Evolutionary conservation across 1,139 yeast genomes (phyloP), one percentile per base, ranked within the genome.

Genomic region (Arxiozyma heterogenica): DNA sequence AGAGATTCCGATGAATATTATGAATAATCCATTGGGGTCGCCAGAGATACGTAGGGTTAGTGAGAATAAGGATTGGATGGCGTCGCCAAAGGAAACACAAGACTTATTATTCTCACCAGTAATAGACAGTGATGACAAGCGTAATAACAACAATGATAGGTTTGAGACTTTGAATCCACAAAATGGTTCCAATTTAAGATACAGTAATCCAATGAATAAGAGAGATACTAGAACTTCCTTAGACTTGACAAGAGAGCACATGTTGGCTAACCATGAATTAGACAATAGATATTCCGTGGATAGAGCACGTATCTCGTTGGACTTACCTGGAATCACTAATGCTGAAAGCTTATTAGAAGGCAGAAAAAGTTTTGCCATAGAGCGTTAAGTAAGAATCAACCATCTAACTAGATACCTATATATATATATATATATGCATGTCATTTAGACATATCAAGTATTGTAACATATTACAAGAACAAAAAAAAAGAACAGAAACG

Each of bases 321-420:
- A 72, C n/a, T 57, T 72, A 39, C 75, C 75, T 6, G 75, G 75
- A 18, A 59, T 71, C 39, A 71, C 74, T 0, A 67, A 65, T 51
- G 75, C 75, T 1, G 65, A 63, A 23, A 57, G 64, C 1, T 55
- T 72, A 49, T 57, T 72, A 61, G 66, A 57, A 39, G 56, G 57
- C 20, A 68, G 61, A 59, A 65, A 53, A 39, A 57, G 59, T 51
- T 49, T 55, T 39, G 49, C 45, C 20, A 39, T 46, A 17, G 50
- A 53, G 6, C 45, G 52, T 27, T 52, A 46, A 42, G 20, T 23
- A 11, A 20, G 7, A 20, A 7, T 9, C 15, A 17, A 3, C 23
- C 38, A 30, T 12, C 47, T 5, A 15, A 20, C 23, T 15, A n/a
- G 8, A 23, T 21, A 43, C 27, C 2, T 44, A 27, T 22, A 44